Evolutionary conservation across 2,329 filamentous ascomycete species (phyloP), one percentile per base, ranked within the genome.

Genomic region (Stagonosporopsis rhizophila): DNA sequence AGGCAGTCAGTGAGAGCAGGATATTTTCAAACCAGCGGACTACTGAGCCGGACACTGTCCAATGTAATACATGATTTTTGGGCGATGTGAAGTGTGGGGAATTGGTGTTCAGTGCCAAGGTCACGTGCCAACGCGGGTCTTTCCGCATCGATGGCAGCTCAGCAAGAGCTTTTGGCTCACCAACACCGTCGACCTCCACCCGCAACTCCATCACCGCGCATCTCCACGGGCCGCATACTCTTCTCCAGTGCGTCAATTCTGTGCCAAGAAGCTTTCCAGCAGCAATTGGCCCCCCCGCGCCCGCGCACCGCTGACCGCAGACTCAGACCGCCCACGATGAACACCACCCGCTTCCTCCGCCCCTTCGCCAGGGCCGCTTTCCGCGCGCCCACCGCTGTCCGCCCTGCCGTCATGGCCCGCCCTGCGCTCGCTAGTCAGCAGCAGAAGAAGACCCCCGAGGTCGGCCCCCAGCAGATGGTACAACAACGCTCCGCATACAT

Each of bases 291-390:
- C 37, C 45, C 49, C 40, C 62, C 50, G 47, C 49, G 60, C 59
- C 23, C 39, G 49, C 49, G 60, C 60, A 60, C 63, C 65, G 69
- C 72, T 75, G 66, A 73, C 70, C 60, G 45, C 60, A 62, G 55
- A 56, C 59, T 44, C 55, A 64, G 66, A 73, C 65, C 70, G 69
- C 70, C 73, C 71, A 74, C 41, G 63, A 77, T 77, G 75, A 77
- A 76, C 72, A 69, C 75, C 68, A 69, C 75, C 67, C 75, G 75
- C 57, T 67, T 78, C 67, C 64, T 77, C 69, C 76, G 76, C 64
- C 76, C 76, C 56, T 68, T 77, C 64, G 69, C 73, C 49, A 74
- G 75, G 72, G 67, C 72, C 59, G 64, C 75, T 58, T 69, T 75
- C 69, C 75, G 75, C 71, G 73, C 74, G 65, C 73, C 74, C 49